A percentile compares a stretch with the other conserved stretches of the same genome.
These are phyloP conservation scores for Sporothrix brasiliensis DNA, from an alignment of 2,329 filamentous ascomycete species.

Conservation along the genomic window DNA sequence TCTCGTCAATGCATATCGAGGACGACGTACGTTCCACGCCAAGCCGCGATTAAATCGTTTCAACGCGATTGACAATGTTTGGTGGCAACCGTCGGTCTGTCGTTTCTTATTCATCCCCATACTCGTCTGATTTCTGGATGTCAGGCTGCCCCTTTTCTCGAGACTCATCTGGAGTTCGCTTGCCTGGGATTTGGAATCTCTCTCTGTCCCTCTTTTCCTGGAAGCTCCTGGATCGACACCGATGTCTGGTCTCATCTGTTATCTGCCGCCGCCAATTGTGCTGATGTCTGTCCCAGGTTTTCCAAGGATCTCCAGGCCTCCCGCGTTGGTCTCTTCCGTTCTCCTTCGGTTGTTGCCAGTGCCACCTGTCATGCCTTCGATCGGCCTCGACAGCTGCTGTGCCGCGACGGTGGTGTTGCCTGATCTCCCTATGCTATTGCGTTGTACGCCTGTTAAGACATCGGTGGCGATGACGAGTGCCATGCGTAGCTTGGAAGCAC, in stretches of 20 bases:
- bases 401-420: conserved; percentile 8
- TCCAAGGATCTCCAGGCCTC: conserved; percentile 9
- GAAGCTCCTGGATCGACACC: conserved; percentile 2
- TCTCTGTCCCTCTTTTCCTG: background rate
- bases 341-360: background rate
- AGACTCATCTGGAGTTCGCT: background rate
- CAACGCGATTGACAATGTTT: background rate
- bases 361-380: background rate
- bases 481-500: no score
- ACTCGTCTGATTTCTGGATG: background rate
- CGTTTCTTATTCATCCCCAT: no score
- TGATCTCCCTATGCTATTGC: conserved; percentile 2
- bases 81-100: background rate
- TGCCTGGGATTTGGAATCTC: background rate
- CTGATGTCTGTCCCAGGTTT: background rate
- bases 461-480: background rate
- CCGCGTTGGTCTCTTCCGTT: background rate
- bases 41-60: background rate
- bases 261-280: background rate
- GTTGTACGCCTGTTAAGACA: background rate
- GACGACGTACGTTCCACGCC: background rate
- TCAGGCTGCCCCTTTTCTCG: background rate
- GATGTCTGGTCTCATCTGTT: conserved; percentile 16
- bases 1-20: background rate
- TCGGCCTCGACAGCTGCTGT: conserved; percentile 4